Percentiles rank a stretch among this genome's conserved stretches.
These are phyloP conservation scores for Malus sieversii DNA, from an alignment of 306 rosid genomes.

Conservation along the genomic window DNA sequence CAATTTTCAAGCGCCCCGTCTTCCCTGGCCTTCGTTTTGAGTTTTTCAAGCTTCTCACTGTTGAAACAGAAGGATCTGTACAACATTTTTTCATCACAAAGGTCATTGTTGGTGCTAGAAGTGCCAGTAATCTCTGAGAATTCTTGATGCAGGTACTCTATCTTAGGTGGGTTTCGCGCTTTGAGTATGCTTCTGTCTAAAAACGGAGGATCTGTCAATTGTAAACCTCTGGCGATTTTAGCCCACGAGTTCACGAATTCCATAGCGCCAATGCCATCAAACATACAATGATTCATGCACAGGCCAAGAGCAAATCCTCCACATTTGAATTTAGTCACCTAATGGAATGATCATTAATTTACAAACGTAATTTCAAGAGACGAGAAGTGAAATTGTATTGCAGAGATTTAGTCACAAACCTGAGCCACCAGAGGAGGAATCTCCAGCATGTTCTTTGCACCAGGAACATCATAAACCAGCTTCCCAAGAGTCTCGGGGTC, in stretches of 20 bases:
- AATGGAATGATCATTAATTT: neutral
- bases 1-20: slow-evolving; percentile 48
- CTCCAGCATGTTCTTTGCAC: slow-evolving; percentile 55
- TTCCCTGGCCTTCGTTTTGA: slow-evolving; percentile 50
- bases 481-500: slow-evolving; percentile 53
- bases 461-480: slow-evolving; percentile 56
- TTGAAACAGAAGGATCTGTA: slow-evolving; percentile 54
- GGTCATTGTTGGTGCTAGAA: slow-evolving; percentile 21
- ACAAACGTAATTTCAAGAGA: neutral
- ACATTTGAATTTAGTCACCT: slow-evolving; percentile 77
- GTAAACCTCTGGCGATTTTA: slow-evolving; percentile 51
- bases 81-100: slow-evolving; percentile 36
- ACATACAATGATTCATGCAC: slow-evolving; percentile 57
- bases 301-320: slow-evolving; percentile 72
- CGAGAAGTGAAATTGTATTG: neutral
- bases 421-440: slow-evolving; percentile 73
- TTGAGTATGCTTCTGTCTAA: slow-evolving; percentile 58
- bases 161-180: slow-evolving; percentile 52
- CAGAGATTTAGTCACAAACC: slow-evolving; percentile 29
- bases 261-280: slow-evolving; percentile 68
- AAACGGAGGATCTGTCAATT: slow-evolving; percentile 42
- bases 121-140: slow-evolving; percentile 49
- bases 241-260: slow-evolving; percentile 80
- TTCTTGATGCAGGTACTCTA: slow-evolving; percentile 55
- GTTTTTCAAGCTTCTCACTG: slow-evolving; percentile 36